A percentile compares a stretch with the other conserved stretches of the same genome.
Conservation (phyloP, 805 yeast genomes). For the Hanseniaspora lachancei region DNA sequence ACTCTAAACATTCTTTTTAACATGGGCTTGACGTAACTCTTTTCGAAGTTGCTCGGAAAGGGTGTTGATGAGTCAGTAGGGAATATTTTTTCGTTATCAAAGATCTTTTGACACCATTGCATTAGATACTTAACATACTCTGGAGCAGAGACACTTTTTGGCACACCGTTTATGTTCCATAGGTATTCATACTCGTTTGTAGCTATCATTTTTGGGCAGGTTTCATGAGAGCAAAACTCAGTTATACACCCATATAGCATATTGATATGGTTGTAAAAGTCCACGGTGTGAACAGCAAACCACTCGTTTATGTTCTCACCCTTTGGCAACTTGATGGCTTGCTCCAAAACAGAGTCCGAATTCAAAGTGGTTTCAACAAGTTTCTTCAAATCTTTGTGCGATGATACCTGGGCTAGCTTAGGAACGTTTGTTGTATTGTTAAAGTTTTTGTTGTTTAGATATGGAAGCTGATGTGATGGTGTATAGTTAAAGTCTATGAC, state of each 20-base stretch:
- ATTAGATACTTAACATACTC: constrained; percentile 85
- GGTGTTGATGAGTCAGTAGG: constrained; percentile 88
- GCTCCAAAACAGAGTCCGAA: constrained; percentile 75
- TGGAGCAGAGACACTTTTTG: constrained; percentile 84
- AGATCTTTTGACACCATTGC: constrained; percentile 88
- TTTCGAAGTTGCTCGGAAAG: constrained; percentile 72
- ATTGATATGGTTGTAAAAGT: constrained; percentile 88
- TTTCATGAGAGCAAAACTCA: constrained; percentile 86
- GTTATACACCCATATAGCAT: constrained; percentile 94
- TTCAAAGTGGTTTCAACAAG: constrained; percentile 95
- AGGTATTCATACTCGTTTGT: constrained; percentile 92
- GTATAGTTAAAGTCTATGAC: constrained; percentile 28
- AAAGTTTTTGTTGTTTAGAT: constrained; percentile 19
- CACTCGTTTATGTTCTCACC: constrained; percentile 89
- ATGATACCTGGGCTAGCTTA: constrained; percentile 31
- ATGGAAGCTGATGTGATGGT: constrained; percentile 28
- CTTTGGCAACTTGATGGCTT: constrained; percentile 84
- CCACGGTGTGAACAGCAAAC: constrained; percentile 96
- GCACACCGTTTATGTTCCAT: constrained; percentile 83
- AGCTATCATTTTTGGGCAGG: constrained; percentile 96
- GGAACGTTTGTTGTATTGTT: constrained; percentile 11
- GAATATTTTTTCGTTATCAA: constrained; percentile 80
- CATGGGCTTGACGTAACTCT: constrained; percentile 61
- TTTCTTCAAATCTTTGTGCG: constrained; percentile 64
- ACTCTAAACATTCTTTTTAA: constrained; percentile 85